A percentile compares a stretch with the other conserved stretches of the same genome.
Evolutionary conservation across 352 stramenopile species (phyloP).

Genomic region (Pythium oligandrum): DNA sequence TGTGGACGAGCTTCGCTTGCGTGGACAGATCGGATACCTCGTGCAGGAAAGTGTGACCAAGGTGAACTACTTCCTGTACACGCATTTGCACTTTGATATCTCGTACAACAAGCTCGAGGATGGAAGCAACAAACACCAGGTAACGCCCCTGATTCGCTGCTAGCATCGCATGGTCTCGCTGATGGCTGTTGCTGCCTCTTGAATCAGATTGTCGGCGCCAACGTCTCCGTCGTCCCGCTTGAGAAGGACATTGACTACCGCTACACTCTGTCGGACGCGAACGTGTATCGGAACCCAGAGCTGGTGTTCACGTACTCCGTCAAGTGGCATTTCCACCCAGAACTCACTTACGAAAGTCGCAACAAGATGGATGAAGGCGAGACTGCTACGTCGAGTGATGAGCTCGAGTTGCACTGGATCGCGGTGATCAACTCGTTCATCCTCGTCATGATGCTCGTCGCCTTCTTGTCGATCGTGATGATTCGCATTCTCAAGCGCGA

Average conservation of each 20-base stretch:
- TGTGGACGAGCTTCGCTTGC: constrained; percentile 96
- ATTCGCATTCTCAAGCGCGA: constrained; percentile 97
- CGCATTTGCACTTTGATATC: constrained; percentile 95
- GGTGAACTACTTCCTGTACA: constrained; percentile 91
- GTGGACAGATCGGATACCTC: constrained; percentile 93
- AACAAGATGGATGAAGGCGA: constrained; percentile 72
- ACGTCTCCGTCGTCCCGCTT: constrained; percentile 56
- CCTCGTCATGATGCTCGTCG: constrained; percentile 95
- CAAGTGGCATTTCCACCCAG: constrained; percentile 89
- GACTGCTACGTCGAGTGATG: constrained; percentile 24
- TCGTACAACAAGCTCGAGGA: constrained; percentile 88
- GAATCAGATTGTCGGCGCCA: constrained; percentile 58
- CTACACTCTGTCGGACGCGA: constrained; percentile 43
- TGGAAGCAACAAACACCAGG: constrained; percentile 80
- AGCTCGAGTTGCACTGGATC: constrained; percentile 95
- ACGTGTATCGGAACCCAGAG: constrained; percentile 38
- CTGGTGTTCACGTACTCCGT: constrained; percentile 95
- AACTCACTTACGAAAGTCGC: constrained; percentile 87
- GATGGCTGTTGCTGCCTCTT: too few relatives aligned
- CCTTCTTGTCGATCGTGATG: constrained; percentile 96
- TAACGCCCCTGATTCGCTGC: constrained; percentile 8
- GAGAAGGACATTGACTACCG: constrained; percentile 55
- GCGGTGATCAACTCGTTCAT: constrained; percentile 99
- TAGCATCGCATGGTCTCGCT: neutral
- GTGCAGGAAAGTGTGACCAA: constrained; percentile 63